Conservation (phyloP, 2,329 filamentous ascomycete species). For the Aspergillus fijiensis region DNA sequence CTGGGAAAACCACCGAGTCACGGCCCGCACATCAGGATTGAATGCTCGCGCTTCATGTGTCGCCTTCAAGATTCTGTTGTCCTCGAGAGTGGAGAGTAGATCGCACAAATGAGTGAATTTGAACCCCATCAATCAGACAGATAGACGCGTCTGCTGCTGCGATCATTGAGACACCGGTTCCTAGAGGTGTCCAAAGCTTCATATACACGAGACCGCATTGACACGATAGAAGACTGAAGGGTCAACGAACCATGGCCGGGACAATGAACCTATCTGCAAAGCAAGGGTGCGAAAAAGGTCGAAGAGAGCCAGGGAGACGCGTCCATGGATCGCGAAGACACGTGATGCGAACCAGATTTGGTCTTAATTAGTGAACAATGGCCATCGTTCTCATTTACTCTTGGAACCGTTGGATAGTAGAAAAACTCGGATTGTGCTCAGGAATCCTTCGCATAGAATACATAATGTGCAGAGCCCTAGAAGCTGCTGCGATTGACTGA, state of each 20-base stretch:
- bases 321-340: conserved; percentile 37
- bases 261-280: neutral
- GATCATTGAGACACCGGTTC: no score
- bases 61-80: conserved; percentile 40
- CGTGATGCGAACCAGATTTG: conserved; percentile 22
- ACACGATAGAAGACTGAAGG: neutral
- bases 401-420: neutral
- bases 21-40: conserved; percentile 43
- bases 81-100: conserved; percentile 67
- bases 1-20: conserved; percentile 67
- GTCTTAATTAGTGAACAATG: neutral
- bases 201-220: neutral
- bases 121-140: conserved; percentile 40
- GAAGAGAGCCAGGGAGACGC: conserved; percentile 11
- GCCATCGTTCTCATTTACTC: neutral
- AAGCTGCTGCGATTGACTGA: conserved; percentile 10
- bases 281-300: neutral
- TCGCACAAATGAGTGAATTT: conserved; percentile 71
- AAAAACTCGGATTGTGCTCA: neutral
- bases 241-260: neutral
- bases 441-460: conserved; percentile 16
- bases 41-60: conserved; percentile 28
- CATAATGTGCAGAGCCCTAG: conserved; percentile 12
- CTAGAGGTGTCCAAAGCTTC: neutral
- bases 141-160: neutral